Base-by-base conservation (phyloP, 768 basidiomycete genomes). In the Phanerochaete sordida region DNA sequence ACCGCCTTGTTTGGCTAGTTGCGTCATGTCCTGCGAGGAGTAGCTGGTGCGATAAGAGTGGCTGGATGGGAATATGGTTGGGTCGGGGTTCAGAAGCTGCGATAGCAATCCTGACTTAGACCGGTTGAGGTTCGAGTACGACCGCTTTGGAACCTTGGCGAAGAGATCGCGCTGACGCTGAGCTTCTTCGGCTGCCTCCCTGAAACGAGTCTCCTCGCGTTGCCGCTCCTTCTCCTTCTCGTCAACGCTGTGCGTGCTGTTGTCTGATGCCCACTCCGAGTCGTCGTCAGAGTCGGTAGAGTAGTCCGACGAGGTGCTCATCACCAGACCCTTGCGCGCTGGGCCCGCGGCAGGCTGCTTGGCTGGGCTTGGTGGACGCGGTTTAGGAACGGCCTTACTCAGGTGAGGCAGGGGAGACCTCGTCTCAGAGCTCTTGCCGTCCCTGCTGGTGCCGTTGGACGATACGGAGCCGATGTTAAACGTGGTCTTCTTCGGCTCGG, bases 21-120 rank as follows among this genome's bases (percentile, higher is more conserved):
- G 68, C 57, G 71, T 73, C 51, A 87, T 76, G 64, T 85, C 81
- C 21, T 81, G 79, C 19, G 74, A 73, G 8, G 79, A 78, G 58
- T 77, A 80, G 19, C 76, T 83, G 16, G 76, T 71, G 61, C 83
- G 77, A 71, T 84, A 87, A 1, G 86, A 83, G 69, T 86, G 87
- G 43, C 75, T 79, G 1, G 72, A 70, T 5, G 87, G 86, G 66
- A 89, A 81, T 30, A 84, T 74, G 13, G 75, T 67, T 21, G 86
- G 85, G 66, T 87, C 81, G 0, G 90, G 91, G 63, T 91, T 86
- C 78, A 93, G 78, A 45, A 93, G 73, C 70, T 84, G 84, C 27
- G 83, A 83, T 56, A 91, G 73, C 45, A 89, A 71, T 3, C 90
- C 90, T 9, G 81, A 81, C 49, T 75, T 72, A 11, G 80, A 76